A percentile compares a stretch with the other conserved stretches of the same genome.
Conservation (phyloP, 352 stramenopile genomes). For the Globisporangium megalacanthum region DNA sequence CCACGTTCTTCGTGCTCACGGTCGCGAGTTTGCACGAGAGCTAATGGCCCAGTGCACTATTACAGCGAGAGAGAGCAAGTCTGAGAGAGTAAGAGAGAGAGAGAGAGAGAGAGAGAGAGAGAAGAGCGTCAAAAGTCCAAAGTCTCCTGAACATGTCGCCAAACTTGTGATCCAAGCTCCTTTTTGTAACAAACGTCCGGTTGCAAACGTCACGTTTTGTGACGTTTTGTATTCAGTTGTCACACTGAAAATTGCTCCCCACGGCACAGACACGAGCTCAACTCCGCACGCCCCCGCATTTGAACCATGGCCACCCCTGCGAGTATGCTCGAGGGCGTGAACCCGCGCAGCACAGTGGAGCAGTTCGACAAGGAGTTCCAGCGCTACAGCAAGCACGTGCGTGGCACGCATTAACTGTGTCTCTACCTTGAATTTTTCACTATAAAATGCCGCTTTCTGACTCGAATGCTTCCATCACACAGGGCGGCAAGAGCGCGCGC, state of each 20-base stretch:
- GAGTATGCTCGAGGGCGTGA: slow-evolving; percentile 10
- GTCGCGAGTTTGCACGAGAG: slow-evolving; percentile 79
- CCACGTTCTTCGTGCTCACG: slow-evolving; percentile 85
- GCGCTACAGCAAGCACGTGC: slow-evolving; percentile 79
- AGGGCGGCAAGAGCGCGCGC: slow-evolving; percentile 60
- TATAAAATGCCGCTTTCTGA: background rate
- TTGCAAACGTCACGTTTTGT: no score
- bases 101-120: background rate
- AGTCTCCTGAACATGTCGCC: no score
- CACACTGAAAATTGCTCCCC: no score
- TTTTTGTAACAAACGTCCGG: no score
- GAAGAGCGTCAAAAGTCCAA: no score
- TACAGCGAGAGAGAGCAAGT: background rate
- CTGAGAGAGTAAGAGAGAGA: background rate
- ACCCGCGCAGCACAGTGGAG: slow-evolving; percentile 32
- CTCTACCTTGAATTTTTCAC: background rate
- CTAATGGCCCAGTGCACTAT: slow-evolving; percentile 6
- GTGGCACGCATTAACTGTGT: background rate
- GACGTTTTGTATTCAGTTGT: no score
- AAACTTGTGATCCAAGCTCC: no score
- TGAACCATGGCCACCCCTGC: slow-evolving; percentile 7
- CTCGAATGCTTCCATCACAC: background rate
- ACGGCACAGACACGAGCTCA: background rate
- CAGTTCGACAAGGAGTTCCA: slow-evolving; percentile 87
- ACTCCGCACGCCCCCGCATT: background rate